Percentiles rank a stretch among this genome's conserved stretches.
Evolutionary conservation across 169 alveolate species (phyloP).

Genomic region (Pseudocohnilembus persalinus): DNA sequence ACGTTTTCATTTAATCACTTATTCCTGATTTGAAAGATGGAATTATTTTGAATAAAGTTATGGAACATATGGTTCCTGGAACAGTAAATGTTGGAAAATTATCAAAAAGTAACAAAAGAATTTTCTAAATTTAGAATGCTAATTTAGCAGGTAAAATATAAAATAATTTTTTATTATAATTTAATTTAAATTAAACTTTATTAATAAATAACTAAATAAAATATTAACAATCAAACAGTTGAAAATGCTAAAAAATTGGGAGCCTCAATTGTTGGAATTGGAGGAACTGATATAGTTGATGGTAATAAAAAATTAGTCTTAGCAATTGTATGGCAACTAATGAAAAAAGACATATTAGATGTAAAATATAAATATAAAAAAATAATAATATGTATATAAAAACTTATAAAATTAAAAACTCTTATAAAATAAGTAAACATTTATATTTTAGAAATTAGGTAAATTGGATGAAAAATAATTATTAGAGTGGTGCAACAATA

Average conservation of each 20-base stretch:
- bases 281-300: constrained; percentile 70
- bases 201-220: constrained; percentile 45
- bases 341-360: constrained; percentile 62
- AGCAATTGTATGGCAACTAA: constrained; percentile 83
- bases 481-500: constrained; percentile 74
- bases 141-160: constrained; percentile 5
- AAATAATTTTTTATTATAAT: no score
- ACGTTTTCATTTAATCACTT: constrained; percentile 63
- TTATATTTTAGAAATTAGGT: constrained; percentile 58
- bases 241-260: constrained; percentile 67
- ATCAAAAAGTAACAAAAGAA: constrained; percentile 60
- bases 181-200: constrained; percentile 11
- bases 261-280: constrained; percentile 66
- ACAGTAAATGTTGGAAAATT: constrained; percentile 76
- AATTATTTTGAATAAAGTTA: constrained; percentile 56
- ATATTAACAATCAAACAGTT: constrained; percentile 2
- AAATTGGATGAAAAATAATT: constrained; percentile 72
- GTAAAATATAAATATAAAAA: not conserved
- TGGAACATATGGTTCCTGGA: constrained; percentile 77
- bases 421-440: no score
- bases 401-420: no score
- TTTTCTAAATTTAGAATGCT: constrained; percentile 44
- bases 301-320: constrained; percentile 79
- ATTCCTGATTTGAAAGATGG: constrained; percentile 82
- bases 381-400: no score